Percentiles rank a stretch among this genome's conserved stretches.
phyloP scores from a whole-genome alignment of 2,329 filamentous ascomycete species.

The Colletotrichum tofieldiae region DNA sequence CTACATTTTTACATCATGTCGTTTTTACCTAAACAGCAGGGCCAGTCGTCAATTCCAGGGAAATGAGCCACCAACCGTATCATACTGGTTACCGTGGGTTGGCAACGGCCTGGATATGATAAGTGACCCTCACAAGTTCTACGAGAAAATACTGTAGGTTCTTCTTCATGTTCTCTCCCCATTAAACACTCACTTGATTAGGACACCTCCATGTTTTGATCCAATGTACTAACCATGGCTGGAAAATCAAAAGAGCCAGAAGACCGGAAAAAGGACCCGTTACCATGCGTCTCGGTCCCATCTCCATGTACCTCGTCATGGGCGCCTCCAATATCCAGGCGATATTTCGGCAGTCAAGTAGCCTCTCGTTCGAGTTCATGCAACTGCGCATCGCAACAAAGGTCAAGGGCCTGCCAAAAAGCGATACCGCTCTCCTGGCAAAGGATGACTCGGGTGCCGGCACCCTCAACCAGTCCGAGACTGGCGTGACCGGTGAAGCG shows the following conservation, averaged over 20 bases:
- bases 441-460: constrained; percentile 45
- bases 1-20: constrained; percentile 13
- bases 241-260: background rate
- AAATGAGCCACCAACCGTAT: constrained; percentile 14
- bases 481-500: constrained; percentile 38
- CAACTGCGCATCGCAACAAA: constrained; percentile 45
- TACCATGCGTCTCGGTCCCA: constrained; percentile 4
- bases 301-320: constrained; percentile 18
- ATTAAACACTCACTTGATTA: background rate
- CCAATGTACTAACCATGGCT: background rate
- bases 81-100: constrained; percentile 16
- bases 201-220: background rate
- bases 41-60: constrained; percentile 1
- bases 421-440: constrained; percentile 42
- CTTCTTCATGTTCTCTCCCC: background rate
- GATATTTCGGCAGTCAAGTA: constrained; percentile 15
- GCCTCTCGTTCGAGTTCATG: constrained; percentile 20
- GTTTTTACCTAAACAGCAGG: background rate
- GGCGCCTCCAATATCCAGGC: constrained; percentile 14
- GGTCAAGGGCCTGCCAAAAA: constrained; percentile 44
- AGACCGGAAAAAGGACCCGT: constrained; percentile 13
- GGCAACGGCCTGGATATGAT: constrained; percentile 13
- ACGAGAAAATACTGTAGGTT: constrained; percentile 12
- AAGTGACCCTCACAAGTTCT: constrained; percentile 14
- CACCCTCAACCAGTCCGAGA: constrained; percentile 39